phyloP scores from a whole-genome alignment of 306 rosid genomes.

The Acacia acuminata region DNA sequence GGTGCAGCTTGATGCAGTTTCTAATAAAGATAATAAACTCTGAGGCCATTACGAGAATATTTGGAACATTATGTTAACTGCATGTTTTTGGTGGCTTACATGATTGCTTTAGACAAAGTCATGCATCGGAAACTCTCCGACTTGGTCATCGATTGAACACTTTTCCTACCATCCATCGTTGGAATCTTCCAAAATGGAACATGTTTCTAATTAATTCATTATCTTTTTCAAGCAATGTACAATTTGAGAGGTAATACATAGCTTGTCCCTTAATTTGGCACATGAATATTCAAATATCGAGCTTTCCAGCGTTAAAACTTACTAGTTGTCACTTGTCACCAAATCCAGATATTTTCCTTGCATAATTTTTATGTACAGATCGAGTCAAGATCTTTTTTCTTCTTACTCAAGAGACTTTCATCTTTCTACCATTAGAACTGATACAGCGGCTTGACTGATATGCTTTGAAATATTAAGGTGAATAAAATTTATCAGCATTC shows the following conservation, averaged over 20 bases:
- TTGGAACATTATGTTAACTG: slow-evolving; percentile 5
- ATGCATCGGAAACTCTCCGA: not conserved
- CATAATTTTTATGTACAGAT: not conserved
- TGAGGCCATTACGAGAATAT: not conserved
- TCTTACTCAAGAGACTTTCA: too few relatives aligned
- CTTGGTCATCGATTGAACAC: not conserved
- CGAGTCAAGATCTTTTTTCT: too few relatives aligned
- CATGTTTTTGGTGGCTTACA: not conserved
- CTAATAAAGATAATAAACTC: not conserved
- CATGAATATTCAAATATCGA: not conserved
- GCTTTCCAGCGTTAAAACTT: not conserved
- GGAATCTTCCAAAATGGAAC: not conserved
- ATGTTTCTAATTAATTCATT: not conserved
- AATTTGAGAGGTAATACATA: not conserved
- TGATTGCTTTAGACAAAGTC: not conserved
- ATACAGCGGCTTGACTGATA: not conserved
- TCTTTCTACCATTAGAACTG: too few relatives aligned
- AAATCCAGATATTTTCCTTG: not conserved
- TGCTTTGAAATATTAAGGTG: not conserved
- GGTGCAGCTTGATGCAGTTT: slow-evolving; percentile 23
- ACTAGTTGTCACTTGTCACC: not conserved
- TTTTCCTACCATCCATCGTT: not conserved
- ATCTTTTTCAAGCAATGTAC: not conserved
- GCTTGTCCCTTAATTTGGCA: not conserved
- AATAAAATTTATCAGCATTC: not conserved